Conservation (phyloP, 139 green algal species). For the Chlamydomonas eustigma region DNA sequence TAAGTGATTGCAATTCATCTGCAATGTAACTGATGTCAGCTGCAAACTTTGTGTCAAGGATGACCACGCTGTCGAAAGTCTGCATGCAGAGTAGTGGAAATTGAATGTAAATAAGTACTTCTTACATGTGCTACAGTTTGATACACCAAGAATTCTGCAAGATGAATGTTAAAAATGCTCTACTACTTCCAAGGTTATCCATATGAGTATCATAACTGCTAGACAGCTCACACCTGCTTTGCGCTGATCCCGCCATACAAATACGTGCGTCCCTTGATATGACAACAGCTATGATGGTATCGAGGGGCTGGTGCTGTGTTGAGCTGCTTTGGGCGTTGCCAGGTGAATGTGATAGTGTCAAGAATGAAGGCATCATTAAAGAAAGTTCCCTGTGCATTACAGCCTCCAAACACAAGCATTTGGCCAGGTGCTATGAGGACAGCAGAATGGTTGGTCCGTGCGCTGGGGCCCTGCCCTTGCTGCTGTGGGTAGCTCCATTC, state of each 20-base stretch:
- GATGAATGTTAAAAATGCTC: no score
- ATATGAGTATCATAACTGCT: no score
- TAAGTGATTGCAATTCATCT: conserved; percentile 40
- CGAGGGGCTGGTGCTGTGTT: conserved; percentile 43
- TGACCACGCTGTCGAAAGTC: conserved; percentile 46
- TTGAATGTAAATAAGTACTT: no score
- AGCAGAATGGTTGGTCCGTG: conserved; percentile 43
- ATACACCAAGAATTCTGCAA: no score
- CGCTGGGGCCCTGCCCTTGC: conserved; percentile 24
- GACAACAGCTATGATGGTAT: conserved; percentile 45
- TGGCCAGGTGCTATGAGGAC: conserved; percentile 19
- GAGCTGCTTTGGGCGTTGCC: conserved; percentile 32
- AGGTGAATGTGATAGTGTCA: conserved; percentile 35
- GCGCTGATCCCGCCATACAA: conserved; percentile 55
- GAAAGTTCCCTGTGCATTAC: not conserved
- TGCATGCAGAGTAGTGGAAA: no score
- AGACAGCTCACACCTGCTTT: not conserved
- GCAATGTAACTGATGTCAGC: conserved; percentile 35
- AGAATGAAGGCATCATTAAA: not conserved
- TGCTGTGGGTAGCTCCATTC: conserved; percentile 26
- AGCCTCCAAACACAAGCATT: conserved; percentile 51
- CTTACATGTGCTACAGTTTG: no score
- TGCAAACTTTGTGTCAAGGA: conserved; percentile 36
- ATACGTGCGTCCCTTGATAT: conserved; percentile 22
- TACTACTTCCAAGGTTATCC: no score